Conservation (phyloP, 768 basidiomycete species). For the Calvatia gigantea region DNA sequence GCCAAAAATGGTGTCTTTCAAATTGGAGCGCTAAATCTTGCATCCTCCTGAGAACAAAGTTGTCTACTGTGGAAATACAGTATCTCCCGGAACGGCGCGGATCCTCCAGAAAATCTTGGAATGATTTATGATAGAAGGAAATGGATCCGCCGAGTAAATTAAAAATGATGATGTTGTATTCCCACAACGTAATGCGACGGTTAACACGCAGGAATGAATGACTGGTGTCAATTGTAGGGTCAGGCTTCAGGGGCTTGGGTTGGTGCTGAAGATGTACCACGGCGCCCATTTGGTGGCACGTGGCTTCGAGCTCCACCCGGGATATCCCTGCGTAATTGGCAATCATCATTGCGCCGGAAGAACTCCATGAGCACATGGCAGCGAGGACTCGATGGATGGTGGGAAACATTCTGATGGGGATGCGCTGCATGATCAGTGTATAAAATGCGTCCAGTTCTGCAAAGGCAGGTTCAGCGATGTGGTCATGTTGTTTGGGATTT, state of each 20-base stretch:
- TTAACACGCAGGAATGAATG: neutral
- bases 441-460: constrained; percentile 15
- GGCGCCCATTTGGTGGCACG: neutral
- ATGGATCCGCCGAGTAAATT: neutral
- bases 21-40: too few relatives aligned
- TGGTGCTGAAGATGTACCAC: neutral
- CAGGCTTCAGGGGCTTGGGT: neutral
- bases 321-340: neutral
- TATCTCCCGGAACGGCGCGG: neutral
- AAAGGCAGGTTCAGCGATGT: neutral
- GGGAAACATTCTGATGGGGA: constrained; percentile 26
- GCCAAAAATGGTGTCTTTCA: too few relatives aligned
- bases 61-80: neutral
- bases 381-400: constrained; percentile 23
- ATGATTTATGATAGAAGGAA: neutral
- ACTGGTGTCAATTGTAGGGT: neutral
- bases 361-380: neutral
- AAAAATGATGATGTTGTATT: neutral
- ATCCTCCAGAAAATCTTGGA: neutral
- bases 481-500: neutral
- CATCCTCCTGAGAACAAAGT: too few relatives aligned
- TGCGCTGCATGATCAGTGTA: constrained; percentile 4
- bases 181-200: neutral
- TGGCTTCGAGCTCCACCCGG: neutral
- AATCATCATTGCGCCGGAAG: neutral